Evolutionary conservation across 2,329 filamentous ascomycete genomes (phyloP).

Genomic region (Verticillium zaregamsianum): DNA sequence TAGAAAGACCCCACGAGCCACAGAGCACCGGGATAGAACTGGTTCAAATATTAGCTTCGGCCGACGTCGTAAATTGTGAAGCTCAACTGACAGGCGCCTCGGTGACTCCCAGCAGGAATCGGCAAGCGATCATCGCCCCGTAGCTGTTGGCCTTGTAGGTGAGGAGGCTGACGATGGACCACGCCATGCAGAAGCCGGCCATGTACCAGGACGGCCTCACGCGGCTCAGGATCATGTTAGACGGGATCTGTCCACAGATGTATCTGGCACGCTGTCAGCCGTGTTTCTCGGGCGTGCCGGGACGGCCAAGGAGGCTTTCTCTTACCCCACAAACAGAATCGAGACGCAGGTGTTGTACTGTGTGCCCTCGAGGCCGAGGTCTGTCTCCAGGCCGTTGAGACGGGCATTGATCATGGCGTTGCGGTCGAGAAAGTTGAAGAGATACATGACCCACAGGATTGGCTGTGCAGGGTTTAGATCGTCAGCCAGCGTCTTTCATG

Average conservation of each 20-base stretch:
- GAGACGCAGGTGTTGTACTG: conserved; percentile 27
- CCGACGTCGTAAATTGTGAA: background rate
- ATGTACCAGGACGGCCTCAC: conserved; percentile 7
- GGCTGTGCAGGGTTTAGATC: conserved; percentile 15
- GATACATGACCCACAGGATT: conserved; percentile 29
- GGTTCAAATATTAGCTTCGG: conserved; percentile 15
- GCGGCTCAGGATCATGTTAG: conserved; percentile 5
- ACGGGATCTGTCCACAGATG: conserved; percentile 6
- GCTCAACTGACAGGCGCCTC: conserved; percentile 25
- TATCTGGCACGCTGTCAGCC: background rate
- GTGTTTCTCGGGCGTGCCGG: background rate
- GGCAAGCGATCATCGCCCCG: conserved; percentile 27
- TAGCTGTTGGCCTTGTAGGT: conserved; percentile 37
- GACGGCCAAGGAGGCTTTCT: background rate
- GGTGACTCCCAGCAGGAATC: conserved; percentile 33
- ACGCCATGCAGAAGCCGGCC: conserved; percentile 17
- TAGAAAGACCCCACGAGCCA: conserved; percentile 49
- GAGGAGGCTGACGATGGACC: conserved; percentile 34
- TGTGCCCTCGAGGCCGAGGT: conserved; percentile 41
- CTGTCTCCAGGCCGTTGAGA: conserved; percentile 46
- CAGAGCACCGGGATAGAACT: conserved; percentile 28
- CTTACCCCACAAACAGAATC: conserved; percentile 23
- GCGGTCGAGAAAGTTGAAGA: conserved; percentile 32
- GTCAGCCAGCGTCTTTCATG: background rate
- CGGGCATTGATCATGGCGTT: conserved; percentile 55